Conservation (phyloP, 257 asterid genomes). For the Scutellaria baicalensis region DNA sequence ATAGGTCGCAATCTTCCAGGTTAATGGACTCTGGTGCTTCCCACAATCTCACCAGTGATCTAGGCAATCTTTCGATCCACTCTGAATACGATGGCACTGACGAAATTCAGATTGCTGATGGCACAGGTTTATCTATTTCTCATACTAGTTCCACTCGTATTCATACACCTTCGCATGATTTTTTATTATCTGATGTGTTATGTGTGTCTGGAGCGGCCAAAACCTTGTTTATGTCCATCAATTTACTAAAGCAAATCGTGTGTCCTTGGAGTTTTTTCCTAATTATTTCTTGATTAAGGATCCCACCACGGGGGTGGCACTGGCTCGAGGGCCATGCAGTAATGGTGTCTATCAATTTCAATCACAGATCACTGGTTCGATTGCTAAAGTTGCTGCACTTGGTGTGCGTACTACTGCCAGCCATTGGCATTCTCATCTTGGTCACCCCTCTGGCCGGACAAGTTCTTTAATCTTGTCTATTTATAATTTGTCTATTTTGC, state of each 20-base stretch:
- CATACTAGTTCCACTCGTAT: not conserved
- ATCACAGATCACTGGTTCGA: not conserved
- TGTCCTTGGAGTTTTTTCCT: no score
- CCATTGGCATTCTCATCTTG: not conserved
- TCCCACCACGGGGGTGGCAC: not conserved
- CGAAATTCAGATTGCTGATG: no score
- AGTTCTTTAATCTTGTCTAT: not conserved
- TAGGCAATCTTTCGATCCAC: not conserved
- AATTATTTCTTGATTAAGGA: not conserved
- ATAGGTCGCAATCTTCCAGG: not conserved
- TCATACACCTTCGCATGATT: not conserved
- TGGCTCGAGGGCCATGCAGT: not conserved
- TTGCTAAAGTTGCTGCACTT: not conserved
- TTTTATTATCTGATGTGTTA: not conserved
- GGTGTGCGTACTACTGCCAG: not conserved
- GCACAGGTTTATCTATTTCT: not conserved
- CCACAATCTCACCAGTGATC: not conserved
- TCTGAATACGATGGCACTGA: not conserved
- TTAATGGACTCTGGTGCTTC: not conserved
- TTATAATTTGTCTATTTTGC: not conserved
- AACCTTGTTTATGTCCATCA: not conserved
- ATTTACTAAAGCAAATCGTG: not conserved
- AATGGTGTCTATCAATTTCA: not conserved
- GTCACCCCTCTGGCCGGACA: not conserved
- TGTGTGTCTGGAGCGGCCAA: not conserved